Conservation (phyloP, 2,329 filamentous ascomycete species). For the Penicillium sp. region DNA sequence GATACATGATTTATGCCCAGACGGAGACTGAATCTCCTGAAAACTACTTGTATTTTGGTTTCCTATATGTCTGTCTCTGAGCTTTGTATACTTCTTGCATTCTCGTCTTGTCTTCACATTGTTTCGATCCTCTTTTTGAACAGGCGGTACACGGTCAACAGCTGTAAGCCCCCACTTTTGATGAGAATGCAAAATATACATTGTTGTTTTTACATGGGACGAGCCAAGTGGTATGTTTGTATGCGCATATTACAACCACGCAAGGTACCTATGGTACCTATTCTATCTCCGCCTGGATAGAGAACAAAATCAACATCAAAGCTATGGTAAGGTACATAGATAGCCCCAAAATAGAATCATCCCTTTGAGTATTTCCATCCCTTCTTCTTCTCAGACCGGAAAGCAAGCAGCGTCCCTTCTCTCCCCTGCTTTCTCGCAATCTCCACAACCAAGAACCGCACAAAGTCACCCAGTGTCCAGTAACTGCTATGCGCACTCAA, state of each 20-base stretch:
- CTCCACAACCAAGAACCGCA: conserved; percentile 86
- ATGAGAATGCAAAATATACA: not conserved
- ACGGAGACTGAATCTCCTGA: conserved; percentile 16
- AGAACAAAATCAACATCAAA: not conserved
- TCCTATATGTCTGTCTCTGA: not conserved
- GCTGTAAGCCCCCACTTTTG: not conserved
- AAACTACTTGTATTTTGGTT: not conserved
- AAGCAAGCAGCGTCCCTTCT: conserved; percentile 53
- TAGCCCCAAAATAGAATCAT: conserved; percentile 9
- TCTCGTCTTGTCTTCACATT: not conserved
- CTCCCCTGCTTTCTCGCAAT: conserved; percentile 73
- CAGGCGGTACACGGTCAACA: not conserved
- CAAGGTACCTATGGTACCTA: not conserved
- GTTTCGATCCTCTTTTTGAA: not conserved
- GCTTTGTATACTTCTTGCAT: conserved; percentile 1
- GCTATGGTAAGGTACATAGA: not conserved
- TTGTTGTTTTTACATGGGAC: not conserved
- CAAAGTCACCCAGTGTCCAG: conserved; percentile 83
- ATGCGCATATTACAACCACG: not conserved
- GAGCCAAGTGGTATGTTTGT: not conserved
- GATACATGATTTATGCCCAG: conserved; percentile 2
- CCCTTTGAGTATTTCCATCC: conserved; percentile 49
- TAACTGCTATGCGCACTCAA: conserved; percentile 92
- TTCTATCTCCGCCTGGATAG: not conserved
- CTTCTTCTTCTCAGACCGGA: conserved; percentile 56